These are phyloP conservation scores for Kentomonas sorsogonicus DNA, from an alignment of 208 protist species.

Conservation along the genomic window DNA sequence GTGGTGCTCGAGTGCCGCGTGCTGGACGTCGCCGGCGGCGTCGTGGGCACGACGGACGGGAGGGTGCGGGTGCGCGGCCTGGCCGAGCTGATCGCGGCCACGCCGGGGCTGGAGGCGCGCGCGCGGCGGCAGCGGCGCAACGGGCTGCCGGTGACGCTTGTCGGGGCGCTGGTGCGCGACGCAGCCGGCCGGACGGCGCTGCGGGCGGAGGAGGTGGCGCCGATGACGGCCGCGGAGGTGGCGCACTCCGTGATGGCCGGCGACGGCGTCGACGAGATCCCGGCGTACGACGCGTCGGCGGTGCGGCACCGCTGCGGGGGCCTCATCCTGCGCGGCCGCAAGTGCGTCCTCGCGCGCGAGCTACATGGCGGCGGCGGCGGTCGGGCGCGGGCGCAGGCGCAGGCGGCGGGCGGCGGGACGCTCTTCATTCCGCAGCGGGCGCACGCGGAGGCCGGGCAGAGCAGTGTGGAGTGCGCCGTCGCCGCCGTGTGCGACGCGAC, in stretches of 20 bases:
- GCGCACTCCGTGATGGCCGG: conserved; percentile 58
- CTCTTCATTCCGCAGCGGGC: conserved; percentile 40
- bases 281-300: conserved; percentile 49
- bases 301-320: conserved; percentile 61
- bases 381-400: not conserved
- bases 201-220: conserved; percentile 26
- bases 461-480: conserved; percentile 55
- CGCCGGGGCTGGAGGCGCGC: conserved; percentile 3
- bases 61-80: conserved; percentile 42
- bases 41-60: conserved; percentile 72
- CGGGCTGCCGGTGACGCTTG: conserved; percentile 23
- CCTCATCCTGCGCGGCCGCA: conserved; percentile 72
- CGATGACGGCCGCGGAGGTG: conserved; percentile 48
- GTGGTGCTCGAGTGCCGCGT: conserved; percentile 65
- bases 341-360: conserved; percentile 70
- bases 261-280: conserved; percentile 33
- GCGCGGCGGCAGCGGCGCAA: conserved; percentile 13
- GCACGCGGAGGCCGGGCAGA: conserved; percentile 31
- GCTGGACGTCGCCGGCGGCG: conserved; percentile 27
- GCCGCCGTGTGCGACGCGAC: conserved; percentile 65
- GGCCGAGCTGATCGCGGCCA: conserved; percentile 20
- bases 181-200: conserved; percentile 40
- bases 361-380: conserved; percentile 1
- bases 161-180: conserved; percentile 33
- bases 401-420: not conserved